Evolutionary conservation across 805 yeast genomes (phyloP).

Genomic region (Kluyveromyces aestuarii): DNA sequence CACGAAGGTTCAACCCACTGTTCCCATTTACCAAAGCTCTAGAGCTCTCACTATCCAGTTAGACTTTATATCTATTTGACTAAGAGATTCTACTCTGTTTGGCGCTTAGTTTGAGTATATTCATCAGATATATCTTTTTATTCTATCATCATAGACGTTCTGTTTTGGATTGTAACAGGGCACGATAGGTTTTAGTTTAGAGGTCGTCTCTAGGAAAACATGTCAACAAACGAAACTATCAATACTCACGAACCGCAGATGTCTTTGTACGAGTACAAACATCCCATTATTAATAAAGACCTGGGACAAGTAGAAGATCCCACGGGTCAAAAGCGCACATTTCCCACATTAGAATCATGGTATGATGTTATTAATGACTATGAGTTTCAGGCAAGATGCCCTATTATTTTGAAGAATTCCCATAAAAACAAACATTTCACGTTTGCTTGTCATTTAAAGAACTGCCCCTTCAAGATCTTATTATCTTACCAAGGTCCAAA

Average conservation of each 20-base stretch:
- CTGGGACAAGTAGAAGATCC: conserved; percentile 17
- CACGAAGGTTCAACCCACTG: too few relatives aligned
- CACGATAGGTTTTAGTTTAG: not conserved
- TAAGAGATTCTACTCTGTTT: too few relatives aligned
- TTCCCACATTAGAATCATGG: conserved; percentile 25
- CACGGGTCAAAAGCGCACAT: conserved; percentile 16
- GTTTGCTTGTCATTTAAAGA: conserved; percentile 28
- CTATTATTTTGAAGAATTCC: conserved; percentile 28
- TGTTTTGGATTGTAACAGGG: not conserved
- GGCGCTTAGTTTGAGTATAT: too few relatives aligned
- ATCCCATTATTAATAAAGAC: conserved; percentile 26
- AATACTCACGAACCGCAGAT: conserved; percentile 8
- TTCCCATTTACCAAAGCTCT: too few relatives aligned
- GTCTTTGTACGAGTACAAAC: conserved; percentile 27
- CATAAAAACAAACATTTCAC: conserved; percentile 29
- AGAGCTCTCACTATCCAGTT: too few relatives aligned
- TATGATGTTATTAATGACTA: conserved; percentile 28
- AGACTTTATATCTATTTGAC: too few relatives aligned
- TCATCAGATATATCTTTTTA: not conserved
- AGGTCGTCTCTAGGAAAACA: not conserved
- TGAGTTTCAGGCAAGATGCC: conserved; percentile 29
- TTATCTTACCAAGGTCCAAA: conserved; percentile 16
- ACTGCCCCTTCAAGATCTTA: conserved; percentile 26
- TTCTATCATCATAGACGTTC: not conserved
- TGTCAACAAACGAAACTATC: not conserved